Evolutionary conservation across 192 early-diverging fungal genomes (phyloP).

Genomic region (Tieghemiomyces parasiticus): DNA sequence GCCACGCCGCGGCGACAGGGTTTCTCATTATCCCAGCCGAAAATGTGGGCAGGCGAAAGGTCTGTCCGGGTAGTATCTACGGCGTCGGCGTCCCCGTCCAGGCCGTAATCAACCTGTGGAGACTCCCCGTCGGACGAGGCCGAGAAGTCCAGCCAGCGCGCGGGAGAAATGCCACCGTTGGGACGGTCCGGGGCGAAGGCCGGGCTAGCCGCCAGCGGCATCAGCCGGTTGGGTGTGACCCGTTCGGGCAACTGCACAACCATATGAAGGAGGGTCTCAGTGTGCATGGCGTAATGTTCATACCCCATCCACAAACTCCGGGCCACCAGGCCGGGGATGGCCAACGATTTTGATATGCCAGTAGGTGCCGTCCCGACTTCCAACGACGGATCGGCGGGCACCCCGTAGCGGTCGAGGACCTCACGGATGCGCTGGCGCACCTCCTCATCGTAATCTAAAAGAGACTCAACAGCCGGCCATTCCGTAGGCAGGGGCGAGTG

Average conservation of each 20-base stretch:
- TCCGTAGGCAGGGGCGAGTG: constrained; percentile 52
- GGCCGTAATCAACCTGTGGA: not conserved
- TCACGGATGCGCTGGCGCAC: constrained; percentile 36
- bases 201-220: too few relatives aligned
- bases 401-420: constrained; percentile 23
- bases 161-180: not conserved
- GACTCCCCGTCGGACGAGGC: not conserved
- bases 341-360: too few relatives aligned
- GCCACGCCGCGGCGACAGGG: constrained; percentile 26
- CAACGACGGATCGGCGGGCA: constrained; percentile 2
- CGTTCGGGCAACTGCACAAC: constrained; percentile 46
- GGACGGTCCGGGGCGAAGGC: constrained; percentile 29
- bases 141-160: not conserved
- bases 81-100: not conserved
- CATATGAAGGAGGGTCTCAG: constrained; percentile 89
- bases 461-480: constrained; percentile 58
- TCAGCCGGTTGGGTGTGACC: too few relatives aligned
- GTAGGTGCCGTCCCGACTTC: constrained; percentile 13
- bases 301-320: constrained; percentile 73
- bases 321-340: constrained; percentile 21
- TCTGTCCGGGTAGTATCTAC: not conserved
- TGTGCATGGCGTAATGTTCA: constrained; percentile 90
- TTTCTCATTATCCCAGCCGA: constrained; percentile 90
- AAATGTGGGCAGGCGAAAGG: constrained; percentile 18
- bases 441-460: constrained; percentile 49